Evolutionary conservation across 2,329 filamentous ascomycete genomes (phyloP), one percentile per base, ranked within the genome.

Genomic region (Xylariaceae sp.): DNA sequence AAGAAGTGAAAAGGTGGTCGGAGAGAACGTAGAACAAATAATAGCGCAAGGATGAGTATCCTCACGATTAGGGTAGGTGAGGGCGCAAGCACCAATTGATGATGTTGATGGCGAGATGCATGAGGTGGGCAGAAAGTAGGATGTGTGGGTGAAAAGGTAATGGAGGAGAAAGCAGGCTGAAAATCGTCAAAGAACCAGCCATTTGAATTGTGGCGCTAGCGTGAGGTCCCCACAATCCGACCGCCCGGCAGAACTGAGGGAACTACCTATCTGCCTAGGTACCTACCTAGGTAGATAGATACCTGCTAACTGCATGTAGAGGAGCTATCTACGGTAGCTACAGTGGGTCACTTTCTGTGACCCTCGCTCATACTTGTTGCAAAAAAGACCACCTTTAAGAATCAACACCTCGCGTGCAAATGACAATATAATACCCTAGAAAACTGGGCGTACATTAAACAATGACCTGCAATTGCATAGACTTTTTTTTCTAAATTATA

Each of bases 111-210:
- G 47, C 27, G 47, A 53, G 40, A 54, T 30, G 45, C 55, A 55
- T 55, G 51, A 31, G 52, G 31, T 35, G 35, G 40, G 44, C 11
- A 47, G 42, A 27, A 8, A 9, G 42, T 40, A 47, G 40, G 40
- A 47, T 53, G 51, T 61, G 59, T 52, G 56, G 53, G 54, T 56
- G 55, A 55, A 58, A 53, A 56, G 51, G 46, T 59, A 51, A 48
- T 56, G 48, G 54, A 55, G 54, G 47, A 57, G 53, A 53, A 58
- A 39, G 57, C 52, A 62, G 58, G 61, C 61, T 63, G 61, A 62
- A 60, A 61, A 61, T 55, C 53, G 50, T 39, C 48, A 53, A 51
- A 57, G 40, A 11, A 41, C 60, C 60, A 62, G 60, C 60, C 60
- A 62, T 60, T 57, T 56, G 58, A 54, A 54, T 56, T 60, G 57